Evolutionary conservation across 805 yeast species (phyloP), one percentile per base, ranked within the genome.

Genomic region (Starmerella khaoyaiensis): DNA sequence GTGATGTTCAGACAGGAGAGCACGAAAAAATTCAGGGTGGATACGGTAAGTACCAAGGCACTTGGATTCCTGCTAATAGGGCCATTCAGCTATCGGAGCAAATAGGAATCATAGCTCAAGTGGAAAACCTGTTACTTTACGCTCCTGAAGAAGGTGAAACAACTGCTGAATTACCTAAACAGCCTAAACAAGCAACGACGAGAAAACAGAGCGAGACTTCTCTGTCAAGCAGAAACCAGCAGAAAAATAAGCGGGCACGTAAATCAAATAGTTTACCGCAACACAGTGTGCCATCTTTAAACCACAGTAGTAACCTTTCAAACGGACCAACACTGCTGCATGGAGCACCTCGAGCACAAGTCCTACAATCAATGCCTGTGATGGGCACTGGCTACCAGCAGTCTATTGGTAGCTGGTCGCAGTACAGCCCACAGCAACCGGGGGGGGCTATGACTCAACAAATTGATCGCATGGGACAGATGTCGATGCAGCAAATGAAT

Each of bases 21-120:
- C 96, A 86, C 56, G 95, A 86, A 52, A 87, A 87, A 57, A 83
- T 86, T 17, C 97, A 86, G 58, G 97, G 97, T 44, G 97, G 97
- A 2, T 86, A 84, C 56, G 97, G 97, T 37, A 77, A 86, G 54
- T 87, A 84, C 58, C 97, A 87, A 58, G 96, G 95, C 14, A 86
- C 96, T 2, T 86, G 95, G 95, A 86, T 86, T 7, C 96, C 96
- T 0, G 59, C 81, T 44, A 73, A 68, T 5, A 72, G 80, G 34
- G 96, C 94, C 1, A 59, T 64, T 19, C 71, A 68, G 44, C 68
- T 82, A 39, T 82, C 87, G 1, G 62, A 64, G 34, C 74, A 72
- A 49, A 74, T 72, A 47, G 74, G 69, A 1, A 93, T 80, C 4
- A 62, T 65, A 42, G 78, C 70, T 3, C 63, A 68, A 12, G 63